Percentiles rank a stretch among this genome's conserved stretches.
Evolutionary conservation across 1,139 yeast genomes (phyloP).

Genomic region (Wickerhamiella pararugosa): DNA sequence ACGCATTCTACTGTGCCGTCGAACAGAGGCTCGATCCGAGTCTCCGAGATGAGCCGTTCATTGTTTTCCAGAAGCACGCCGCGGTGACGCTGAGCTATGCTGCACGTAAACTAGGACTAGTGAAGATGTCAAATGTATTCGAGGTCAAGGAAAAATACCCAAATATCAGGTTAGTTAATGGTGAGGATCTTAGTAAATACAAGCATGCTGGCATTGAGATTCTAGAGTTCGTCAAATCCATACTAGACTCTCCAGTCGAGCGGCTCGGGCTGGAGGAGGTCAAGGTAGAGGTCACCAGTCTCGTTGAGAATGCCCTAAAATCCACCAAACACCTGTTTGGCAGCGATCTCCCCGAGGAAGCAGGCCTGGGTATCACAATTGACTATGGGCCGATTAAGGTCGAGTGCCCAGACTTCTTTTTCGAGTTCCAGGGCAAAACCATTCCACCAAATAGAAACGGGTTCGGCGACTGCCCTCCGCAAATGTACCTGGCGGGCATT

Average conservation of each 20-base stretch:
- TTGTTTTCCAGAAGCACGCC: slow-evolving; percentile 24
- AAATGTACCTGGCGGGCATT: slow-evolving; percentile 21
- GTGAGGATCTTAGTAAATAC: slow-evolving; percentile 24
- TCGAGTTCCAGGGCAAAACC: slow-evolving; percentile 19
- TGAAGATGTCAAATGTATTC: slow-evolving; percentile 19
- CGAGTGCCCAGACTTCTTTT: slow-evolving; percentile 20
- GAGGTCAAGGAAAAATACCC: slow-evolving; percentile 20
- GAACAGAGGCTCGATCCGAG: slow-evolving; percentile 23
- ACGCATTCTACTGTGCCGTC: slow-evolving; percentile 27
- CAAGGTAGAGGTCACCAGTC: slow-evolving; percentile 22
- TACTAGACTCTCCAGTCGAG: slow-evolving; percentile 20
- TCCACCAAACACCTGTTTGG: slow-evolving; percentile 12
- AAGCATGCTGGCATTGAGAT: slow-evolving; percentile 23
- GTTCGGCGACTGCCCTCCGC: slow-evolving; percentile 4
- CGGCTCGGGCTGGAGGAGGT: slow-evolving; percentile 28
- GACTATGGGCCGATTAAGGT: slow-evolving; percentile 8
- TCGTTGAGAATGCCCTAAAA: slow-evolving; percentile 15
- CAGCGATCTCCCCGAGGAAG: slow-evolving; percentile 15
- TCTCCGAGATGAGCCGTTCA: slow-evolving; percentile 21
- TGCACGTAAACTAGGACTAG: slow-evolving; percentile 24
- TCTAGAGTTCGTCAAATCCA: slow-evolving; percentile 18
- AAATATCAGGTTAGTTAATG: slow-evolving; percentile 21
- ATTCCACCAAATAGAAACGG: slow-evolving; percentile 14
- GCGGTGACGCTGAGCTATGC: slow-evolving; percentile 26
- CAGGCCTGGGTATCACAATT: slow-evolving; percentile 9